These are phyloP conservation scores for Cyberlindnera americana DNA, from an alignment of 805 yeast species.

Conservation along the genomic window DNA sequence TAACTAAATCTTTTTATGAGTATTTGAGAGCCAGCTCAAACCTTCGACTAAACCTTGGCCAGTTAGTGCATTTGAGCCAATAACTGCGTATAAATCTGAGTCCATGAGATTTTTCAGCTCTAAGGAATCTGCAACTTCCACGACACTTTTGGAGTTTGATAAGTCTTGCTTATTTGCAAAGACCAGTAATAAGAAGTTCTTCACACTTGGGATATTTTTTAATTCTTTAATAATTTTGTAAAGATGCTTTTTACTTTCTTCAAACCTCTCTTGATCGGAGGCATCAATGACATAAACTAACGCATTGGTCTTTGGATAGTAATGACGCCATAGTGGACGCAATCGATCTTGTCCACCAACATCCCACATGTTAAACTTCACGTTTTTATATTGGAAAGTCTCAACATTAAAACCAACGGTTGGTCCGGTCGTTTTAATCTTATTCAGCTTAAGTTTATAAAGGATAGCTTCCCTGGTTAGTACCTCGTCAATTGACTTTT, in stretches of 20 bases:
- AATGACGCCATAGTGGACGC: constrained; percentile 93
- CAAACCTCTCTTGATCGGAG: constrained; percentile 65
- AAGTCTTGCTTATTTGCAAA: constrained; percentile 96
- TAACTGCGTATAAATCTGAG: constrained; percentile 79
- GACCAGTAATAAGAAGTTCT: constrained; percentile 72
- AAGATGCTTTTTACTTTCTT: constrained; percentile 75
- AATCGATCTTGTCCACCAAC: constrained; percentile 95
- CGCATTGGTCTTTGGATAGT: constrained; percentile 90
- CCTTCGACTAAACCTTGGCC: constrained; percentile 91
- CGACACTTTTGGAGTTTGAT: constrained; percentile 83
- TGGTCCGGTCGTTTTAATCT: constrained; percentile 76
- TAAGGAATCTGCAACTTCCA: constrained; percentile 73
- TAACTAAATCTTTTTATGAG: constrained; percentile 34
- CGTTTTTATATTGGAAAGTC: constrained; percentile 76
- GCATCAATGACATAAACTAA: constrained; percentile 88
- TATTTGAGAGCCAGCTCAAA: constrained; percentile 77
- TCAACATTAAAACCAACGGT: constrained; percentile 94
- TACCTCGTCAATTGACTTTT: too few relatives aligned
- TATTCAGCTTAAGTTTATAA: constrained; percentile 77
- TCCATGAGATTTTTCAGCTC: constrained; percentile 54
- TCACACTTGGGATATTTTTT: constrained; percentile 48
- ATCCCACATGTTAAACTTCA: constrained; percentile 87
- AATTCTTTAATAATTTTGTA: constrained; percentile 76
- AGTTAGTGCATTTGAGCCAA: constrained; percentile 84
- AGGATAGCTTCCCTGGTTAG: constrained; percentile 45